Percentiles rank a stretch among this genome's conserved stretches.
Evolutionary conservation across 2,329 filamentous ascomycete species (phyloP).

Genomic region (Daldinia sp.): DNA sequence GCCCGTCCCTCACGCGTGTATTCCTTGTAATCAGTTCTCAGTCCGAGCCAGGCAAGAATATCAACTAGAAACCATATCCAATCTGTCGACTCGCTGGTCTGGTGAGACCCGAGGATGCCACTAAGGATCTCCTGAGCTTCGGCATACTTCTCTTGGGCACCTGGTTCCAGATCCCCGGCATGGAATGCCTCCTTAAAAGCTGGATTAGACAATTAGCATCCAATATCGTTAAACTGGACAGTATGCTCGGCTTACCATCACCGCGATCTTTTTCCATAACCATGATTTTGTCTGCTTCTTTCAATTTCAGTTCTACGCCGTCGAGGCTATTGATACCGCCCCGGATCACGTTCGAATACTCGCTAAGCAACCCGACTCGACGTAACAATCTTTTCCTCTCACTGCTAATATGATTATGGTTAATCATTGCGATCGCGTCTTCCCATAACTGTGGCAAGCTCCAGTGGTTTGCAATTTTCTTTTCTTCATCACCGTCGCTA

Average conservation of each 20-base stretch:
- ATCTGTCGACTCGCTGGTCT: slow-evolving; percentile 19
- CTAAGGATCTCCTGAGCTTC: slow-evolving; percentile 54
- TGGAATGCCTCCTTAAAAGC: slow-evolving; percentile 60
- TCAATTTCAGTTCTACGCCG: slow-evolving; percentile 18
- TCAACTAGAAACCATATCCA: slow-evolving; percentile 50
- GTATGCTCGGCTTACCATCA: slow-evolving; percentile 33
- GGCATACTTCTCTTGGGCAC: slow-evolving; percentile 54
- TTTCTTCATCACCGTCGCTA: slow-evolving; percentile 12
- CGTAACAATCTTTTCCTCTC: slow-evolving; percentile 35
- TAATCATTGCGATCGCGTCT: slow-evolving; percentile 28
- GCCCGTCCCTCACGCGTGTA: slow-evolving; percentile 39
- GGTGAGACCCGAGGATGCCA: slow-evolving; percentile 47
- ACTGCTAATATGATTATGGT: slow-evolving; percentile 26
- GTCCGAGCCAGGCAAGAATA: slow-evolving; percentile 47
- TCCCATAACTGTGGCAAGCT: slow-evolving; percentile 43
- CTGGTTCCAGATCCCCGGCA: slow-evolving; percentile 57
- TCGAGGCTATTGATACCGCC: slow-evolving; percentile 18
- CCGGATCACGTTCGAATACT: slow-evolving; percentile 15
- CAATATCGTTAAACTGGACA: not conserved
- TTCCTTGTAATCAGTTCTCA: slow-evolving; percentile 44
- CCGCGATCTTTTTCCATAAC: slow-evolving; percentile 44
- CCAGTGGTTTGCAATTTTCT: slow-evolving; percentile 37
- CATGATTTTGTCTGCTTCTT: slow-evolving; percentile 33
- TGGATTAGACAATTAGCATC: slow-evolving; percentile 23
- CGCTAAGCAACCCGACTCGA: slow-evolving; percentile 37